Base-by-base conservation (phyloP, 306 rosid species). In the Cicer judaicum region DNA sequence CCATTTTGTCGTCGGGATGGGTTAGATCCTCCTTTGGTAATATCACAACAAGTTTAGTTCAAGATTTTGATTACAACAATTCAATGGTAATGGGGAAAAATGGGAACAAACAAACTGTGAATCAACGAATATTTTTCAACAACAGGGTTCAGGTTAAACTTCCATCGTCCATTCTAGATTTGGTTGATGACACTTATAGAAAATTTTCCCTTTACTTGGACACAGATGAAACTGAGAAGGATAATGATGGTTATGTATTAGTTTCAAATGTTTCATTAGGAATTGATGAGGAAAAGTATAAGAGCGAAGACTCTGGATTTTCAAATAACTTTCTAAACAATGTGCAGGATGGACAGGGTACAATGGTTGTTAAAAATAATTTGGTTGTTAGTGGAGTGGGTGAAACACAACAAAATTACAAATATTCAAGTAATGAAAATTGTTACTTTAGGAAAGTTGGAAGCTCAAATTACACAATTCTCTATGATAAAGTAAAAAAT, bases 401-500 rank as follows among this genome's bases (percentile, higher is more conserved):
- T 12, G 78, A 85, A 73, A 94, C 96, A 14, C 87, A 87, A 53
- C 91, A 94, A 87, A 87, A 81, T 75, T 92, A 87, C 78, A 70
- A 65, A 64, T 92, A 82, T 38, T 68, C 49, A 44, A 84, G 89
- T 42, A 70, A 59, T 49, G 72, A 53, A 19, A 59, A 55, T 12
- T 94, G 97, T 70, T 94, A 92, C 78, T 86, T 68, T 4, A 85
- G 97, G 85, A 86, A 86, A 79, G 76, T 92, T 16, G 92, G 95
- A 72, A 84, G 95, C 85, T 88, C 90, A 57, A 86, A 94, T 81
- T 92, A 82, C 78, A 88, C 94, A 15, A 85, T 91, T 74, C 86
- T 89, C 7, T 80, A 87, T 49, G 99, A 94, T 78, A n/a, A 72
- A 78, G 88, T 82, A 29, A 76, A 57, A 34, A 24, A 73, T 53